Percentiles rank a stretch among this genome's conserved stretches.
These are phyloP conservation scores for Lobosporangium transversale DNA, from an alignment of 192 early-diverging fungal species.

Conservation along the genomic window DNA sequence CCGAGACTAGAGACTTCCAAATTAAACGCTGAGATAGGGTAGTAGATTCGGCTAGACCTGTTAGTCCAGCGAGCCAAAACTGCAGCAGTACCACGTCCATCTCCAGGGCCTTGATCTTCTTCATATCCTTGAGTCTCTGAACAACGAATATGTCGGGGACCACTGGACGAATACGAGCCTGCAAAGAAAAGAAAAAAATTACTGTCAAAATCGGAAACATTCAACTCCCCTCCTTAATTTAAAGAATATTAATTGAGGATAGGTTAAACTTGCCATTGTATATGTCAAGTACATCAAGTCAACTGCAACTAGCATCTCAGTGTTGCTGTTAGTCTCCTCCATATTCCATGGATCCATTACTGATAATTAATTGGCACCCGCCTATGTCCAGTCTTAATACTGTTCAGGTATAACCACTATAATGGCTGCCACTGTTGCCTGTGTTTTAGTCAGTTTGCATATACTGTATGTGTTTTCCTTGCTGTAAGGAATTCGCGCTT, in stretches of 20 bases:
- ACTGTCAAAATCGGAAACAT: too few species aligned
- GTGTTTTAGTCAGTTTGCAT: too few species aligned
- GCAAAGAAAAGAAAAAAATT: background rate
- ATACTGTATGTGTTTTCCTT: too few species aligned
- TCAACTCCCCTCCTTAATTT: too few species aligned
- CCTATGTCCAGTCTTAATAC: too few species aligned
- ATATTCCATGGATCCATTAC: slow-evolving; percentile 23
- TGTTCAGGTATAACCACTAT: too few species aligned
- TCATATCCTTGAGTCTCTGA: slow-evolving; percentile 41
- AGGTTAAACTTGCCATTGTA: slow-evolving; percentile 29
- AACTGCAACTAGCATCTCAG: slow-evolving; percentile 21
- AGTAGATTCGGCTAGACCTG: slow-evolving; percentile 32
- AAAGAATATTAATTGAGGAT: too few species aligned
- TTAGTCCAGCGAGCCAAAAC: slow-evolving; percentile 49
- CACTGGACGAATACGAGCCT: slow-evolving; percentile 39
- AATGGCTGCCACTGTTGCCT: too few species aligned
- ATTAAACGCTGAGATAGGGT: slow-evolving; percentile 25
- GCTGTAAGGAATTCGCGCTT: too few species aligned
- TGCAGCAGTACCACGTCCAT: slow-evolving; percentile 39
- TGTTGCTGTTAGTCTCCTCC: background rate
- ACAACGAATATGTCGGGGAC: slow-evolving; percentile 22
- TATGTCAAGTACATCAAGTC: slow-evolving; percentile 39
- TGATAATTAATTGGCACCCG: too few species aligned
- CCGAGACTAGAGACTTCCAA: slow-evolving; percentile 43
- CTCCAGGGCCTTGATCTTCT: slow-evolving; percentile 32